phyloP scores from a whole-genome alignment of 2,329 filamentous ascomycete species.

The Trichophyton mentagrophytes region DNA sequence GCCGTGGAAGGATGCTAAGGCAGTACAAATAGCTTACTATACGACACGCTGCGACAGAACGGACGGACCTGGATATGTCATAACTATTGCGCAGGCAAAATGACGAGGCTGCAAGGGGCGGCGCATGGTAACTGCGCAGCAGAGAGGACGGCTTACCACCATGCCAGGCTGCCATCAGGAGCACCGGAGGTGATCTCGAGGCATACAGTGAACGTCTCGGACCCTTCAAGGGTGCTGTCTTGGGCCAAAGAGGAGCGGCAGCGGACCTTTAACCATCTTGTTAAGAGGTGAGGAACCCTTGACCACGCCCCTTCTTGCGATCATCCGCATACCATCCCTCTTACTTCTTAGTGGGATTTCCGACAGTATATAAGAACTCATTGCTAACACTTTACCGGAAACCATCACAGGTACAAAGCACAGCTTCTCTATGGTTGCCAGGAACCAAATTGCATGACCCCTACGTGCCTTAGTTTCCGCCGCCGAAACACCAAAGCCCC shows the following conservation, averaged over 20 bases:
- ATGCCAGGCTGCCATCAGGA: slow-evolving; percentile 29
- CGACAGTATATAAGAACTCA: neutral
- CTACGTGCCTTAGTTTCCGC: slow-evolving; percentile 70
- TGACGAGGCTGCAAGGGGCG: slow-evolving; percentile 33
- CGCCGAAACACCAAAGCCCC: slow-evolving; percentile 55
- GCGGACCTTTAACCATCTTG: slow-evolving; percentile 44
- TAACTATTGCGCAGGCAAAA: slow-evolving; percentile 16
- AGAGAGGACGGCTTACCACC: slow-evolving; percentile 19
- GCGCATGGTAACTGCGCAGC: slow-evolving; percentile 18
- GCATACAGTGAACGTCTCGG: slow-evolving; percentile 29
- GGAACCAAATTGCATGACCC: slow-evolving; percentile 52
- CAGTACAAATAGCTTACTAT: neutral
- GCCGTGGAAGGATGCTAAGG: neutral
- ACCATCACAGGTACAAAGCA: slow-evolving; percentile 51
- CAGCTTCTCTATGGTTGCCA: slow-evolving; percentile 76
- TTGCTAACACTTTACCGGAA: slow-evolving; percentile 6
- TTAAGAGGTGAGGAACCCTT: slow-evolving; percentile 45
- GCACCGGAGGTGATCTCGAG: slow-evolving; percentile 28
- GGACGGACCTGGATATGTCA: slow-evolving; percentile 18
- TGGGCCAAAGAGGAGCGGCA: slow-evolving; percentile 31
- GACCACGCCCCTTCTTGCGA: neutral
- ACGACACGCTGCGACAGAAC: neutral
- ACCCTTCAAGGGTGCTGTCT: slow-evolving; percentile 26
- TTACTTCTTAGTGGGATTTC: neutral
- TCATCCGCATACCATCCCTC: neutral